Evolutionary conservation across 78 protist species (phyloP).

Genomic region (Fonticula alba): DNA sequence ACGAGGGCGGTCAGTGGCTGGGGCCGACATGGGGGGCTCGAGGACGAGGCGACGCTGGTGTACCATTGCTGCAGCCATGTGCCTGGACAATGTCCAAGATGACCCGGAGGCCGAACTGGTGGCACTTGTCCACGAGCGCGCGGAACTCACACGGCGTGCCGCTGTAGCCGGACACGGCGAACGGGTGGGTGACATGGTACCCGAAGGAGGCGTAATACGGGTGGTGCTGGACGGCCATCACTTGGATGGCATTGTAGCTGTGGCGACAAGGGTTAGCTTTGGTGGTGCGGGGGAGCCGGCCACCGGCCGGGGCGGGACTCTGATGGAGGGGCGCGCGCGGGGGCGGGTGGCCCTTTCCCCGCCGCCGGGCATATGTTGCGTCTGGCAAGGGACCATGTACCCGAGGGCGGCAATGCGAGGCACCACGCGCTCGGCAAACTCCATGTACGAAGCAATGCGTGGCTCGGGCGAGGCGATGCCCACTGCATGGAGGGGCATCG

Average conservation of each 20-base stretch:
- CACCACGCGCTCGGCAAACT: conserved; percentile 16
- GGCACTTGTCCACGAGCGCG: conserved; percentile 54
- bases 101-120: conserved; percentile 51
- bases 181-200: conserved; percentile 59
- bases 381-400: no score
- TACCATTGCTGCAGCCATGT: conserved; percentile 30
- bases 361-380: not conserved
- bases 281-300: not conserved
- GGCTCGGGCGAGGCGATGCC: conserved; percentile 68
- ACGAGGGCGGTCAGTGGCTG: no score
- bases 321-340: not conserved
- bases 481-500: conserved; percentile 3
- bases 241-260: conserved; percentile 70
- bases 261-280: conserved; percentile 13
- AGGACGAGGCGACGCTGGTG: no score
- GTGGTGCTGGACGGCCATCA: conserved; percentile 93
- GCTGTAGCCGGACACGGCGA: conserved; percentile 24
- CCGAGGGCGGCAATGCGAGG: conserved; percentile 1
- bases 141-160: conserved; percentile 54
- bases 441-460: conserved; percentile 36
- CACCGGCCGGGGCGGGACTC: not conserved
- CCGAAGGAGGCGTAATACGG: conserved; percentile 87
- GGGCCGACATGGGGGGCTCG: not conserved
- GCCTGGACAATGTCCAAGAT: conserved; percentile 78
- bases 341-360: not conserved